Conservation (phyloP, 306 rosid genomes). For the Crotalaria pallida region DNA sequence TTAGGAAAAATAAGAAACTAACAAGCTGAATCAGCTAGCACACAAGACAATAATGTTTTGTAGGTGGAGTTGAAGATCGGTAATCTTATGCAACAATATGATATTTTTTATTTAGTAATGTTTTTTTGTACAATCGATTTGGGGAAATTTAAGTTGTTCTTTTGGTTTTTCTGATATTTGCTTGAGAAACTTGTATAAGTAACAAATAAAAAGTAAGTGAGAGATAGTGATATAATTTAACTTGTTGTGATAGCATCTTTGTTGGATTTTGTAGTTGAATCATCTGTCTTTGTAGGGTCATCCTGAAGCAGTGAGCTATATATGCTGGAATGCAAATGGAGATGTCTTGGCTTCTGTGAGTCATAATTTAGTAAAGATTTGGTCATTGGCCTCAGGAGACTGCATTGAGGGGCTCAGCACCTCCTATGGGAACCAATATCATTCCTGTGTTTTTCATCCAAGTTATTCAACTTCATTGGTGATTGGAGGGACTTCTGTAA, state of each 20-base stretch:
- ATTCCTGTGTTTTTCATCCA: slow-evolving; percentile 53
- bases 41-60: background rate
- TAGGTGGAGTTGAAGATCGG: background rate
- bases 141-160: no score
- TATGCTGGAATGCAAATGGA: slow-evolving; percentile 47
- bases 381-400: slow-evolving; percentile 42
- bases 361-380: slow-evolving; percentile 40
- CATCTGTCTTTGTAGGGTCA: slow-evolving; percentile 36
- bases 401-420: slow-evolving; percentile 41
- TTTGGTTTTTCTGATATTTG: no score
- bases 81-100: background rate
- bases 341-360: slow-evolving; percentile 45
- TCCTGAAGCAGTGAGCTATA: slow-evolving; percentile 39
- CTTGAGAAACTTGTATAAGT: no score
- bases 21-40: background rate
- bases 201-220: no score
- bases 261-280: background rate
- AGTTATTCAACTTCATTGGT: slow-evolving; percentile 43
- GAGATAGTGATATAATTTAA: no score
- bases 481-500: slow-evolving; percentile 43
- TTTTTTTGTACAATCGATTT: no score
- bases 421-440: slow-evolving; percentile 28
- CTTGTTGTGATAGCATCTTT: no score
- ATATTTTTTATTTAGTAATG: no score
- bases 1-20: background rate